Conservation (phyloP, 1,284 basidiomycete genomes). For the Meira nashicola region DNA sequence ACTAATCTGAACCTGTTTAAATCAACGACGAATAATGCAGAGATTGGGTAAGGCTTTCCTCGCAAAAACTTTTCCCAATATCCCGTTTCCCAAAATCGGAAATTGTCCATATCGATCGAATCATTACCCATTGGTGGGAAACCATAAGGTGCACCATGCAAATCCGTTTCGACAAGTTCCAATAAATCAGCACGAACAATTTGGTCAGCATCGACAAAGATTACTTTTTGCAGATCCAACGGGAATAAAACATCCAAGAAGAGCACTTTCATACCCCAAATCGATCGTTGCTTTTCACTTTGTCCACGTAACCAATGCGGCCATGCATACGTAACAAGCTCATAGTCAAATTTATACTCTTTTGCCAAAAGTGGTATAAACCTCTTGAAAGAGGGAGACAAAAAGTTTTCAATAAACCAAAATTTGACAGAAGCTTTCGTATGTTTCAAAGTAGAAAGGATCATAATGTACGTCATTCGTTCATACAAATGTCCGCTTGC, state of each 20-base stretch:
- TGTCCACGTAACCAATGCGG: slow-evolving; percentile 94
- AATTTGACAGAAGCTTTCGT: slow-evolving; percentile 92
- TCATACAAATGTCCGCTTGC: slow-evolving; percentile 94
- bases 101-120: slow-evolving; percentile 85
- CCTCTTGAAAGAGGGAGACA: slow-evolving; percentile 93
- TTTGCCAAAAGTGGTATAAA: slow-evolving; percentile 87
- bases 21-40: slow-evolving; percentile 88
- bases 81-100: slow-evolving; percentile 92
- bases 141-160: slow-evolving; percentile 63
- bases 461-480: slow-evolving; percentile 97
- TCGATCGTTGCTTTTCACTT: slow-evolving; percentile 93
- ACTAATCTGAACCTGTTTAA: slow-evolving; percentile 83
- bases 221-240: slow-evolving; percentile 94
- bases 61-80: slow-evolving; percentile 48
- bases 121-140: slow-evolving; percentile 98
- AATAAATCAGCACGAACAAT: slow-evolving; percentile 93
- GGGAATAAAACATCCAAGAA: slow-evolving; percentile 98
- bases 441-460: slow-evolving; percentile 86
- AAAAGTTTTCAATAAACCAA: slow-evolving; percentile 99
- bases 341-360: slow-evolving; percentile 89
- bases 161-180: slow-evolving; percentile 82
- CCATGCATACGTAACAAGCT: slow-evolving; percentile 98
- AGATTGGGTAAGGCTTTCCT: slow-evolving; percentile 40
- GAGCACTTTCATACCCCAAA: slow-evolving; percentile 98
- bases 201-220: slow-evolving; percentile 83